phyloP scores from a whole-genome alignment of 805 yeast genomes.

The Wickerhamomyces hampshirensis region DNA sequence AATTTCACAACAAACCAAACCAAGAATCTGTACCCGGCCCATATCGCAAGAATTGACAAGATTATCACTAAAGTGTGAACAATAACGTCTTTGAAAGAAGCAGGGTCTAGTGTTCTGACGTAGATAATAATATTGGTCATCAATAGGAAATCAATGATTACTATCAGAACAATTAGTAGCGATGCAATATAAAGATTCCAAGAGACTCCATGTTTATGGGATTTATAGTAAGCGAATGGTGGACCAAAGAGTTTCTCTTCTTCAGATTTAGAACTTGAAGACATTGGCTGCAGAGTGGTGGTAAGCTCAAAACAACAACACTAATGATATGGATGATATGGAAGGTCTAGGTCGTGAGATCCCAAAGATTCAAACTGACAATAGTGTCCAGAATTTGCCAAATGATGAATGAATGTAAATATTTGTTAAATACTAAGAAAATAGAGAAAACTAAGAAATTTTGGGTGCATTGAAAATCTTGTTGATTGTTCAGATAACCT shows the following conservation, averaged over 20 bases:
- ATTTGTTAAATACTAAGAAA: too few species aligned
- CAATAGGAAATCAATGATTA: conserved; percentile 27
- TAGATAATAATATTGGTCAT: conserved; percentile 32
- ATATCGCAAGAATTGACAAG: conserved; percentile 13
- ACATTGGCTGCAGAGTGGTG: too few species aligned
- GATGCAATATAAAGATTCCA: conserved; percentile 24
- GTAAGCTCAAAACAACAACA: background rate
- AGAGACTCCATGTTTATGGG: conserved; percentile 17
- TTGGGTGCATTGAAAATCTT: background rate
- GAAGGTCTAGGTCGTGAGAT: too few species aligned
- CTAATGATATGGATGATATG: too few species aligned
- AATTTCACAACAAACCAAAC: conserved; percentile 19
- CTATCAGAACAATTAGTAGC: conserved; percentile 22
- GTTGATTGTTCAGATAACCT: conserved; percentile 3
- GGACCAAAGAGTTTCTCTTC: conserved; percentile 23
- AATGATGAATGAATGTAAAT: too few species aligned
- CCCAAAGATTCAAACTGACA: too few species aligned
- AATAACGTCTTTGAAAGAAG: conserved; percentile 13
- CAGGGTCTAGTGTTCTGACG: conserved; percentile 28
- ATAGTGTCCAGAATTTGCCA: too few species aligned
- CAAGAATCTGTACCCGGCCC: conserved; percentile 17
- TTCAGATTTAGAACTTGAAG: too few species aligned
- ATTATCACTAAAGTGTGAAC: conserved; percentile 16
- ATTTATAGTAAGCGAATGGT: conserved; percentile 20
- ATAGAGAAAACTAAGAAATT: too few species aligned